Base-by-base conservation (phyloP, 345 rosid species). In the Ricinus communis region DNA sequence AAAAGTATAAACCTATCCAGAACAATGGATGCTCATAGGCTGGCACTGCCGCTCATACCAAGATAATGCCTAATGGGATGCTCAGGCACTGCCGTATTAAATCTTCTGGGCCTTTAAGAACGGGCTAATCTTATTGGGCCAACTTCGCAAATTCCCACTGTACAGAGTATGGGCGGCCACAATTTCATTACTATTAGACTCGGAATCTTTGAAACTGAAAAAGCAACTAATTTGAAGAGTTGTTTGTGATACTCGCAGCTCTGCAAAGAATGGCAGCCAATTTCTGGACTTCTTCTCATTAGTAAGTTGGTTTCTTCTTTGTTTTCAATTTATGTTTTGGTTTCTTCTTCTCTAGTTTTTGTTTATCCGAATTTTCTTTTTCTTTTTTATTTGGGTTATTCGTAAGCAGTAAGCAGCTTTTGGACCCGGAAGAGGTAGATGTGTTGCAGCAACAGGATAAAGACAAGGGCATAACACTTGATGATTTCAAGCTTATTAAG, bases 261-360 rank as follows among this genome's bases (percentile, higher is more conserved):
- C n/a, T 28, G 22, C 6, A 6, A 33, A 77, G 56, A 11, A 91
- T 93, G 97, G 94, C 97, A 24, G 88, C 98, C 55, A 93, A 93
- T 85, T 93, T 93, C 86, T 93, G 98, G 98, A 86, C 93, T 55
- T 91, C 98, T 56, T 78, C 97, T 56, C 97, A 91, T 81, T 79
- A 57, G 97, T 91, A 80, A 83, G 74, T 71, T 60, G 25, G 51
- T 55, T 24, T 53, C 5, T 60, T n/a, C n/a, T n/a, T n/a, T n/a
- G n/a, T n/a, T 27, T 12, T 51, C 15, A 21, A 43, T 28, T 16
- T 27, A 69, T 61, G 41, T 9, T 51, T 28, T 53, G 63, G 2
- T 36, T 58, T 47, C 40, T 60, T 31, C 58, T 21, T 31, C 38
- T 80, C 75, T 16, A 66, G 5, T 66, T n/a, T 58, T 51, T 15